phyloP scores from a whole-genome alignment of 2,329 filamentous ascomycete genomes.

The Phialophora expanda region DNA sequence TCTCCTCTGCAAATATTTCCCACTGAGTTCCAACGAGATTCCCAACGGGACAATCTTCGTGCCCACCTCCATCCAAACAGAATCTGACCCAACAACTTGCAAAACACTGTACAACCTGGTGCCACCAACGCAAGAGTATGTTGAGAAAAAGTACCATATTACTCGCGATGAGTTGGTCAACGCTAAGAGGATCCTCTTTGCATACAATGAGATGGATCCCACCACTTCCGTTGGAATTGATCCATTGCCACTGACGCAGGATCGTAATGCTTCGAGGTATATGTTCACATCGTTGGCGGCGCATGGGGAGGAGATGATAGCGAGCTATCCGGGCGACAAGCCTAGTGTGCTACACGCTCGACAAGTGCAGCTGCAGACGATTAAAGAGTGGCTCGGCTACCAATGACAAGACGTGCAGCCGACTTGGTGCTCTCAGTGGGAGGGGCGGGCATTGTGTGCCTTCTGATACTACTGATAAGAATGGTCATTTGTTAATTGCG shows the following conservation, averaged over 20 bases:
- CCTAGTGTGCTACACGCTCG: conserved; percentile 10
- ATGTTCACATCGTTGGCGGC: conserved; percentile 18
- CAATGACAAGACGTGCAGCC: background rate
- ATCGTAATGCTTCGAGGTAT: conserved; percentile 20
- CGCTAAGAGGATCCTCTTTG: conserved; percentile 17
- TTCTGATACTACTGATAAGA: background rate
- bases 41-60: conserved; percentile 23
- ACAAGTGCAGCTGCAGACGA: conserved; percentile 15
- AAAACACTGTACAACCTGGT: conserved; percentile 6
- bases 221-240: conserved; percentile 16
- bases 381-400: conserved; percentile 22
- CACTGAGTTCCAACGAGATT: conserved; percentile 13
- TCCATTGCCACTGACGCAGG: conserved; percentile 15
- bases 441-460: background rate
- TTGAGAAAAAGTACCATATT: conserved; percentile 19
- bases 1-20: conserved; percentile 23
- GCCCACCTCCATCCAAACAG: conserved; percentile 1
- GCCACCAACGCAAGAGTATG: conserved; percentile 4
- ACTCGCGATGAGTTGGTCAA: conserved; percentile 20
- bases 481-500: background rate
- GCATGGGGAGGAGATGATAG: conserved; percentile 14
- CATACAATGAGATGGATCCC: conserved; percentile 22
- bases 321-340: conserved; percentile 13
- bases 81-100: conserved; percentile 12
- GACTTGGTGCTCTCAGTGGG: background rate